Base-by-base conservation (phyloP, 2,329 filamentous ascomycete genomes). In the Penicillium brasilianum region DNA sequence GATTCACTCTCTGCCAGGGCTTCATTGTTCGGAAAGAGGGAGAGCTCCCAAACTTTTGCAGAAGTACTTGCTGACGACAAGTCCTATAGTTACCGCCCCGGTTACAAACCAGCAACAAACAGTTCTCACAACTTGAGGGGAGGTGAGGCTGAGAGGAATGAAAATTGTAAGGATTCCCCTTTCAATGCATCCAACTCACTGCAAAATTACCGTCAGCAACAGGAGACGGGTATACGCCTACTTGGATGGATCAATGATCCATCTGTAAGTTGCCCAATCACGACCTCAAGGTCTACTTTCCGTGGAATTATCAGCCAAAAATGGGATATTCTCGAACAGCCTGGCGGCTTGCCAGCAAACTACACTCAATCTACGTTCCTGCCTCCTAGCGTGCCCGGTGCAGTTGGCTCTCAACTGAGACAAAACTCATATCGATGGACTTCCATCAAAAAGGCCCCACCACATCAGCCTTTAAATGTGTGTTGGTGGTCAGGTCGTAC, bases 401-500 rank as follows among this genome's bases (percentile, higher is more conserved):
- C 8, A 16, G 20, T 14, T 1, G 32, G 30, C 5, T 52, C 32
- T 8, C 18, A 16, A 20, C 4, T 20, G 14, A 20, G 11, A 20
- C n/a, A 32, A 25, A 14, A 39, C 50, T 25, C 34, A 2, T 53
- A 53, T 25, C 30, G 20, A n/a, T 53, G 30, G 30, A 16, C 18
- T 10, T 30, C 32, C 20, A 53, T 53, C 32, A n/a, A 25, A 10
- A 53, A 53, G 11, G 10, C 20, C 13, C 50, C 13, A 5, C 34
- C 18, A 1, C 9, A 20, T 28, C 50, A 51, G 18, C 48, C 48
- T 0, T 51, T 9, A 16, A 36, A 36, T 16, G 32, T 37, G 3
- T 53, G 11, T 37, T 22, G 50, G 20, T 62, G 57, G 57, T 44
- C 53, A 13, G 60, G 57, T 2, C 53, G 57, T 7, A 51, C 32